These are phyloP conservation scores for Thamnidium elegans DNA, from an alignment of 192 early-diverging fungal species.

Conservation along the genomic window DNA sequence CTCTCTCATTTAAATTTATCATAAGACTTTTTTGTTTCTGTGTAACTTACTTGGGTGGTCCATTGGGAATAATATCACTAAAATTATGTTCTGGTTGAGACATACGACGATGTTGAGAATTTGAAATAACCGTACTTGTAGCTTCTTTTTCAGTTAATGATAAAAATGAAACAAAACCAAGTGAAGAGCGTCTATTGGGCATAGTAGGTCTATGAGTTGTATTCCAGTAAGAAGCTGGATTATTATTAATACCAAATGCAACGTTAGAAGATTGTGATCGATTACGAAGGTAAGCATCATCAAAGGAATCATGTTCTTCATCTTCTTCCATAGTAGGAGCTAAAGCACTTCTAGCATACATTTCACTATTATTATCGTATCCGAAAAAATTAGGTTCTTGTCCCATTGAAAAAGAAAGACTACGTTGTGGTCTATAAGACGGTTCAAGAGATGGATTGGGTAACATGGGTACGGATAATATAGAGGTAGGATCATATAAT, in stretches of 20 bases:
- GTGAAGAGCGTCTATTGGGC: conserved; percentile 3
- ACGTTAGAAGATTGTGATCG: conserved; percentile 12
- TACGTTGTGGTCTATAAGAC: conserved; percentile 53
- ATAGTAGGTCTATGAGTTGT: background rate
- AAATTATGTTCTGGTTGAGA: conserved; percentile 9
- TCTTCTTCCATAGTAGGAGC: conserved; percentile 14
- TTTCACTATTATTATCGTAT: conserved; percentile 41
- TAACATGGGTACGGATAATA: conserved; percentile 40
- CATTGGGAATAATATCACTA: conserved; percentile 10
- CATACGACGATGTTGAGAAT: conserved; percentile 48
- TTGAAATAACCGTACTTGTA: conserved; percentile 48
- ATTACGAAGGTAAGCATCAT: background rate
- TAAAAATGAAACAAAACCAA: conserved; percentile 16
- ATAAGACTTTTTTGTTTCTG: too few species aligned
- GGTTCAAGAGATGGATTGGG: conserved; percentile 41
- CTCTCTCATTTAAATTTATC: too few species aligned
- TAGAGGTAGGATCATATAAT: conserved; percentile 17
- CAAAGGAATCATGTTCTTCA: background rate
- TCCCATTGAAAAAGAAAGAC: conserved; percentile 62
- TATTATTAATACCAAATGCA: background rate
- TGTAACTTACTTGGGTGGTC: background rate
- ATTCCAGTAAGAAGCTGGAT: background rate
- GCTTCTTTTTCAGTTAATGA: conserved; percentile 1
- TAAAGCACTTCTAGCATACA: conserved; percentile 1
- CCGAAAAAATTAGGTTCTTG: conserved; percentile 47